Percentiles rank a stretch among this genome's conserved stretches.
Conservation (phyloP, 805 yeast genomes). For the Cyberlindnera japonica region DNA sequence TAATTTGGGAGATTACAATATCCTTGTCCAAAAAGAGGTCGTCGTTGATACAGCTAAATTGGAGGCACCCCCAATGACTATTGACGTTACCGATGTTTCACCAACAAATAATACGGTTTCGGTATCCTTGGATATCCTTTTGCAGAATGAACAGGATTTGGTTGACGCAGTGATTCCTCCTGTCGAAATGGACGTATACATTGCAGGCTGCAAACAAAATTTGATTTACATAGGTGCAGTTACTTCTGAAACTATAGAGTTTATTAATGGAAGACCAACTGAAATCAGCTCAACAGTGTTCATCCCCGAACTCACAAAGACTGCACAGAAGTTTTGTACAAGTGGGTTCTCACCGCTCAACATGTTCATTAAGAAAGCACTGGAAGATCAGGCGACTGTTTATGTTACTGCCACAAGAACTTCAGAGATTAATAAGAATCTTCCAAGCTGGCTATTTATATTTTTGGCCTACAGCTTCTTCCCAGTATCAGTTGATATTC, state of each 20-base stretch:
- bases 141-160: too few species aligned
- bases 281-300: background rate
- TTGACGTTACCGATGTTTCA: too few species aligned
- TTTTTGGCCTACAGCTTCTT: slow-evolving; percentile 14
- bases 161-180: too few species aligned
- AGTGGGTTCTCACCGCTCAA: slow-evolving; percentile 25
- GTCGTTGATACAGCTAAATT: too few species aligned
- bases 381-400: slow-evolving; percentile 4
- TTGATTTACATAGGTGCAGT: slow-evolving; percentile 5
- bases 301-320: slow-evolving; percentile 11
- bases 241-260: too few species aligned
- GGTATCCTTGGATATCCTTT: too few species aligned
- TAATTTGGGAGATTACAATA: too few species aligned
- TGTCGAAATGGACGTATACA: too few species aligned
- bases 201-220: slow-evolving; percentile 9
- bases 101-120: too few species aligned
- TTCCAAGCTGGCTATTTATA: slow-evolving; percentile 18
- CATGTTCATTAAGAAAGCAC: slow-evolving; percentile 5
- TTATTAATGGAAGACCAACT: background rate
- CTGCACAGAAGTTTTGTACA: slow-evolving; percentile 9
- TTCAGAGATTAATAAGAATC: slow-evolving; percentile 12
- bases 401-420: slow-evolving; percentile 12
- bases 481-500: slow-evolving; percentile 8
- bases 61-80: too few species aligned
- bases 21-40: too few species aligned